Base-by-base conservation (phyloP, 192 early-diverging fungal genomes). In the Coemansia sp. region DNA sequence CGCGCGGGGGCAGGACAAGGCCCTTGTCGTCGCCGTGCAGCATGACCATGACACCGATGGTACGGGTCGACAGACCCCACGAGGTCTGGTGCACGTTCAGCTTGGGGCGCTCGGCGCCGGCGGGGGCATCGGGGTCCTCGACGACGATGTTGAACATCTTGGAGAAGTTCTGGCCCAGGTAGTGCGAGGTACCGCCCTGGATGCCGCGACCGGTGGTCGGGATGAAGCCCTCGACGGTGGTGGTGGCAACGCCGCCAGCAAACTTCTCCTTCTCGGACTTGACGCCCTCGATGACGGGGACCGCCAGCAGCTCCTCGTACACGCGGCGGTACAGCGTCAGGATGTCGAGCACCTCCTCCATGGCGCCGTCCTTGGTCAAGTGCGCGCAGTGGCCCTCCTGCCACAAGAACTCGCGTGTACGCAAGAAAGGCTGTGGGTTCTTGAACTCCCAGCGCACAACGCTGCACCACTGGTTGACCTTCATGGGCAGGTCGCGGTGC, bases 371-470 rank as follows among this genome's bases (percentile, higher is more conserved):
- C 78, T 91, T 84, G 50, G 88, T 94, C 41, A 92, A 82, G 57
- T 94, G 89, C 17, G 94, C 97, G 48, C 93, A 96, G 73, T 99
- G 97, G 40, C 97, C 97, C 76, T 99, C 97, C 72, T 99, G 97
- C 97, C 97, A 99, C 61, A 99, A 79, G 82, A 99, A 99, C 81
- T 99, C 97, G 51, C 97, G 89, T 15, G 97, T 98, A 41, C 97
- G 83, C 56, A 99, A 67, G 85, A 99, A 99, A 41, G 97, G 95
- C 79, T 97, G 93, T 36, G 94, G 94, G 79, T 98, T 89, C 81
- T 99, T 99, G 80, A 99, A 99, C 81, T 99, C 97, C 97, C 97
- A 99, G 55, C 97, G 89, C 36, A 99, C 97, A 56, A 99, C 95
- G 60, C 91, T 94, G 80, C 91, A 93, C 97, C 97, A 99, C 78